phyloP scores from a whole-genome alignment of 345 rosid genomes.

The Murraya paniculata region DNA sequence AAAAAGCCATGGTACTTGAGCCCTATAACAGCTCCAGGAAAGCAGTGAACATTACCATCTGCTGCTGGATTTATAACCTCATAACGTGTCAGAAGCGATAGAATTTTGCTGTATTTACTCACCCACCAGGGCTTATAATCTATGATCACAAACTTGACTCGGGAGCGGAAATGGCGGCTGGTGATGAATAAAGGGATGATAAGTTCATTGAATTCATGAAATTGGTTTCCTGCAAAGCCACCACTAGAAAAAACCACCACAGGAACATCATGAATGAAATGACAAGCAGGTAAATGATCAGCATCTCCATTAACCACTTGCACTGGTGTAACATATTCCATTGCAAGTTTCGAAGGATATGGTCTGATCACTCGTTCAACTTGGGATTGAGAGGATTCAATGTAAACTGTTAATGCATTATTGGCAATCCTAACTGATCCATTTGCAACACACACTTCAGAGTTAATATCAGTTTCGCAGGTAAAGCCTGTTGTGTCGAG shows the following conservation, averaged over 20 bases:
- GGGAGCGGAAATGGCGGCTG: slow-evolving; percentile 24
- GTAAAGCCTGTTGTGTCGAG: slow-evolving; percentile 29
- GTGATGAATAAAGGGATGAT: slow-evolving; percentile 50
- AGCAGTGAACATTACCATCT: slow-evolving; percentile 38
- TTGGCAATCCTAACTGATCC: slow-evolving; percentile 27
- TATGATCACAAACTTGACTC: slow-evolving; percentile 32
- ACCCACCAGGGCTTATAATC: slow-evolving; percentile 38
- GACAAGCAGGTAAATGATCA: slow-evolving; percentile 20
- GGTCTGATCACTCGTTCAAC: slow-evolving; percentile 20
- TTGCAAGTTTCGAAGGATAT: slow-evolving; percentile 20
- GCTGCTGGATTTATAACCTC: slow-evolving; percentile 25
- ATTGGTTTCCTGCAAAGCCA: slow-evolving; percentile 35
- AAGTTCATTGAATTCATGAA: slow-evolving; percentile 43
- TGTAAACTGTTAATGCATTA: slow-evolving; percentile 18
- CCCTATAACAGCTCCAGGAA: slow-evolving; percentile 39
- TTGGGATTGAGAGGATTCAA: slow-evolving; percentile 19
- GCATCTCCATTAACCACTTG: slow-evolving; percentile 23
- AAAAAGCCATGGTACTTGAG: slow-evolving; percentile 30
- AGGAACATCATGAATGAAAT: slow-evolving; percentile 22
- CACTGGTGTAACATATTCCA: slow-evolving; percentile 22
- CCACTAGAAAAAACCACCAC: slow-evolving; percentile 40
- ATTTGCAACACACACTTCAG: slow-evolving; percentile 26
- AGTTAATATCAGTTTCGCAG: slow-evolving; percentile 26
- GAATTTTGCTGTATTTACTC: slow-evolving; percentile 24
- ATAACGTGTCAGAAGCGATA: slow-evolving; percentile 25